These are phyloP conservation scores for Suhomyces bribrorum DNA, from an alignment of 1,139 yeast genomes.

Conservation along the genomic window DNA sequence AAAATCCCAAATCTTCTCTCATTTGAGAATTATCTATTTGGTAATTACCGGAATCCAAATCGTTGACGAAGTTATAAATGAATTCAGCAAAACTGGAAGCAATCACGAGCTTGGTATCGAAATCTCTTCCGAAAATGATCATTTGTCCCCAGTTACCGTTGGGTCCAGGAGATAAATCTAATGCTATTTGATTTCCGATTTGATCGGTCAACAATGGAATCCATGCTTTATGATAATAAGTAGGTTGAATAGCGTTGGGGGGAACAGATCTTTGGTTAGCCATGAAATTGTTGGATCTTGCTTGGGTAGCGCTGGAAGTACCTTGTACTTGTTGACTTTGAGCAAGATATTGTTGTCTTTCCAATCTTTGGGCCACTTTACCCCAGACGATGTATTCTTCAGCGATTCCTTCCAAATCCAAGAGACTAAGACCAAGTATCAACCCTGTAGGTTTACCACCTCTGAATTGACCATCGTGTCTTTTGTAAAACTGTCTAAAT, in stretches of 20 bases:
- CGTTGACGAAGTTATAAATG: slow-evolving; percentile 47
- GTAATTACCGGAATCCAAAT: slow-evolving; percentile 56
- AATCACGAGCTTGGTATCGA: slow-evolving; percentile 59
- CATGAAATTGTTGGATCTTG: slow-evolving; percentile 34
- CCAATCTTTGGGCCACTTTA: slow-evolving; percentile 58
- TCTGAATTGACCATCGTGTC: slow-evolving; percentile 81
- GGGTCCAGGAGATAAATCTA: slow-evolving; percentile 65
- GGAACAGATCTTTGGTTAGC: slow-evolving; percentile 59
- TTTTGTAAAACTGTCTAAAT: slow-evolving; percentile 70
- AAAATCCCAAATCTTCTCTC: slow-evolving; percentile 26
- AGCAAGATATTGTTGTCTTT: slow-evolving; percentile 38
- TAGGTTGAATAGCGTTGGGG: slow-evolving; percentile 55
- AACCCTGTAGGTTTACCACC: slow-evolving; percentile 78
- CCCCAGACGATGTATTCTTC: slow-evolving; percentile 77
- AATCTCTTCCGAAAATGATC: slow-evolving; percentile 64
- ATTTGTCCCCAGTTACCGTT: slow-evolving; percentile 63
- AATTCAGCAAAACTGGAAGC: slow-evolving; percentile 60
- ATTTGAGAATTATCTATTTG: slow-evolving; percentile 41
- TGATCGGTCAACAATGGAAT: slow-evolving; percentile 59
- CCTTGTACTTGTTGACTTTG: slow-evolving; percentile 32
- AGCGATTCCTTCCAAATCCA: slow-evolving; percentile 69
- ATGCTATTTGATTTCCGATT: slow-evolving; percentile 61
- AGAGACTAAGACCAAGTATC: slow-evolving; percentile 66
- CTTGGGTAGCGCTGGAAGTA: slow-evolving; percentile 20
- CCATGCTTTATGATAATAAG: slow-evolving; percentile 61